Conservation (phyloP, 192 early-diverging fungal species). For the Gryganskiella cystojenkinii region DNA sequence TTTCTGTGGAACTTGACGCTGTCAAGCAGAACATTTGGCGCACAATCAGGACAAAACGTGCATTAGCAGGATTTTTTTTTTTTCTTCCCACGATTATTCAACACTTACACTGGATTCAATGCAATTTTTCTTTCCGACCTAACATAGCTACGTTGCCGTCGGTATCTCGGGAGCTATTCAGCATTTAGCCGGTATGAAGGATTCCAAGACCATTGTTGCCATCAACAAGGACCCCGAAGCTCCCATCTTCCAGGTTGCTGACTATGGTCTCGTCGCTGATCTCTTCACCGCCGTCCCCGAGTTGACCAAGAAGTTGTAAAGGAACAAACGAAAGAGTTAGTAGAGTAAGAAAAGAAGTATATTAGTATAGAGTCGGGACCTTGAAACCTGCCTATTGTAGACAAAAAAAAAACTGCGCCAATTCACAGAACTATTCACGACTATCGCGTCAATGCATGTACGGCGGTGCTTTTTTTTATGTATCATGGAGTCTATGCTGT, state of each 20-base stretch:
- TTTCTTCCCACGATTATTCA: conserved; percentile 1
- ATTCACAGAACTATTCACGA: too few relatives aligned
- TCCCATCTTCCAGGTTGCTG: conserved; percentile 98
- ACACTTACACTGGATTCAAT: too few relatives aligned
- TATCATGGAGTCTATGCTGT: neutral
- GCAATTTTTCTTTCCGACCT: conserved; percentile 34
- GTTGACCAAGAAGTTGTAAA: conserved; percentile 88
- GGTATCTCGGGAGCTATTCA: conserved; percentile 98
- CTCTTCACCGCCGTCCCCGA: conserved; percentile 94
- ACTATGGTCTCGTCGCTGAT: conserved; percentile 96
- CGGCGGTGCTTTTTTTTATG: neutral
- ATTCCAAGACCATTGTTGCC: conserved; percentile 97
- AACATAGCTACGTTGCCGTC: conserved; percentile 92
- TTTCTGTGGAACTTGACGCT: conserved; percentile 2
- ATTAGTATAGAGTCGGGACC: neutral
- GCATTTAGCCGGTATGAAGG: conserved; percentile 99
- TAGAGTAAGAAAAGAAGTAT: conserved; percentile 1
- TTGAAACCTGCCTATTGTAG: too few relatives aligned
- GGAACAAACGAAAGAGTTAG: neutral
- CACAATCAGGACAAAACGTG: too few relatives aligned
- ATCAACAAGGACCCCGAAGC: conserved; percentile 99
- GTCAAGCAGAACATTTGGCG: too few relatives aligned
- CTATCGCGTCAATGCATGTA: neutral
- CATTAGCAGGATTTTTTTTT: neutral
- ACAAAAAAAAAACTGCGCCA: too few relatives aligned